phyloP scores from a whole-genome alignment of 257 asterid genomes.

The Buddleja alternifolia region DNA sequence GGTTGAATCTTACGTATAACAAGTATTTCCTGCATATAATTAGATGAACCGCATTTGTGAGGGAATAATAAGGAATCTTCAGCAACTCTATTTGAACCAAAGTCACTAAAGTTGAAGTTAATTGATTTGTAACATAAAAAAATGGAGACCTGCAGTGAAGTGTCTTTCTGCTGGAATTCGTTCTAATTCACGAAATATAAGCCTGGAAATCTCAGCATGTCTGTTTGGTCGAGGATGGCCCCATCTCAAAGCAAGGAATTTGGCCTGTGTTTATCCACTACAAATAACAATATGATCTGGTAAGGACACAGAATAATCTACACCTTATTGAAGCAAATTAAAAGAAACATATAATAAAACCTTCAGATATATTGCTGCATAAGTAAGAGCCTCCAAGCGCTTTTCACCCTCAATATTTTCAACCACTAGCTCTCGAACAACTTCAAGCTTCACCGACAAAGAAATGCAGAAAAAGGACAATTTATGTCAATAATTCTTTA shows the following conservation, averaged over 20 bases:
- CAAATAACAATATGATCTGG: slow-evolving; percentile 30
- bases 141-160: slow-evolving; percentile 71
- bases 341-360: slow-evolving; percentile 40
- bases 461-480: slow-evolving; percentile 22
- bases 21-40: slow-evolving; percentile 74
- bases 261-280: slow-evolving; percentile 99
- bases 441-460: slow-evolving; percentile 70
- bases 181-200: slow-evolving; percentile 91
- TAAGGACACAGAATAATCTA: slow-evolving; percentile 29
- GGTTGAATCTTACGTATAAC: slow-evolving; percentile 98
- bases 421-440: slow-evolving; percentile 77
- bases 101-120: neutral
- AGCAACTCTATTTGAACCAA: neutral
- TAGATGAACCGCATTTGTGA: slow-evolving; percentile 2
- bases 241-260: slow-evolving; percentile 97
- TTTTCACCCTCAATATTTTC: slow-evolving; percentile 57
- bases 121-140: neutral
- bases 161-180: slow-evolving; percentile 73
- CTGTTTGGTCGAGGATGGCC: slow-evolving; percentile 96
- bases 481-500: slow-evolving; percentile 5
- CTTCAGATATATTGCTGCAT: slow-evolving; percentile 93
- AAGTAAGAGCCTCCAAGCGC: slow-evolving; percentile 90
- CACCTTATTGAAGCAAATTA: slow-evolving; percentile 4
- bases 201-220: slow-evolving; percentile 96
- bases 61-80: neutral